Percentiles rank a stretch among this genome's conserved stretches.
Evolutionary conservation across 129 eudicot genomes (phyloP).

Genomic region (Centella asiatica): DNA sequence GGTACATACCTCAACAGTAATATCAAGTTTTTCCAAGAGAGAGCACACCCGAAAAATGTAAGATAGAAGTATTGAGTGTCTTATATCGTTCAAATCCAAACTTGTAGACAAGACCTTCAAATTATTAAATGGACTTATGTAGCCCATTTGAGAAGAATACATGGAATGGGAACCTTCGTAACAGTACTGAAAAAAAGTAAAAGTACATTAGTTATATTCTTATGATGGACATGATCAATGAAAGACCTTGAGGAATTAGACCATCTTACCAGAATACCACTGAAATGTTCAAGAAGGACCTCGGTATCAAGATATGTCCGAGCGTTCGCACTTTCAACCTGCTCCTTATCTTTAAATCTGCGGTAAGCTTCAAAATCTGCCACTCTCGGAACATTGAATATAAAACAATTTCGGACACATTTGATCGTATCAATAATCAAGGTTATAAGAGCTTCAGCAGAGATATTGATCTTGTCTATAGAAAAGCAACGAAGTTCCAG

Average conservation of each 20-base stretch:
- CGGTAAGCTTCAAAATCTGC: neutral
- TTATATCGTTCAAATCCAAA: constrained; percentile 11
- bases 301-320: neutral
- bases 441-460: constrained; percentile 7
- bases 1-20: constrained; percentile 1
- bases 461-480: neutral
- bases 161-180: neutral
- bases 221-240: neutral
- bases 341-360: neutral
- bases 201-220: neutral
- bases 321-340: neutral
- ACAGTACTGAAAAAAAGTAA: constrained; percentile 1
- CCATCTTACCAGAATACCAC: constrained; percentile 9
- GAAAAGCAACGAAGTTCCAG: neutral
- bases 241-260: neutral
- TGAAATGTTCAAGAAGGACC: constrained; percentile 7
- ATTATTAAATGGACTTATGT: constrained; percentile 3
- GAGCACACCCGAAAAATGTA: constrained; percentile 5
- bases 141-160: neutral
- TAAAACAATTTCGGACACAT: neutral
- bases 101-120: constrained; percentile 1
- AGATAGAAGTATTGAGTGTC: constrained; percentile 5
- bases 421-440: neutral
- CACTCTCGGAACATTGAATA: constrained; percentile 4
- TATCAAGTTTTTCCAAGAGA: neutral